Conservation (phyloP, 140 eudicot genomes). For the Flaveria floridana region DNA sequence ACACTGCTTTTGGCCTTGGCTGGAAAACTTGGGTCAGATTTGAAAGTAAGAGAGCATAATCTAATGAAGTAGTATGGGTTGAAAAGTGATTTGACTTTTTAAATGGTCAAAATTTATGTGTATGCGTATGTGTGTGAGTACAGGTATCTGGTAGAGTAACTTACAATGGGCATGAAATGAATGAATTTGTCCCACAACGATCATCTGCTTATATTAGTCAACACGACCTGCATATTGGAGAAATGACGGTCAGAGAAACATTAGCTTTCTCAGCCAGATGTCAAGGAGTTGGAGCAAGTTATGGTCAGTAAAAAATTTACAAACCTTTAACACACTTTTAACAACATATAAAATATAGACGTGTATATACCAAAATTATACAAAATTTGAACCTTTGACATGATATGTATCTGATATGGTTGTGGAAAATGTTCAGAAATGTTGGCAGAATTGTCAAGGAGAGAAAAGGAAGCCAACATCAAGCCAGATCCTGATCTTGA, state of each 20-base stretch:
- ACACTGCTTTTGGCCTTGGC: conserved; percentile 66
- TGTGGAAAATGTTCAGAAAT: conserved; percentile 45
- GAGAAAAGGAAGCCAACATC: conserved; percentile 71
- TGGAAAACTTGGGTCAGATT: conserved; percentile 62
- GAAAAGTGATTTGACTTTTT: conserved; percentile 4
- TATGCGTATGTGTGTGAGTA: conserved; percentile 3
- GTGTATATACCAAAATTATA: background rate
- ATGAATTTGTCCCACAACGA: conserved; percentile 65
- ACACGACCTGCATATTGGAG: conserved; percentile 67
- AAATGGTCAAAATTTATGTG: background rate
- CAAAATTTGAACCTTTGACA: background rate
- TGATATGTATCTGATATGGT: conserved; percentile 8
- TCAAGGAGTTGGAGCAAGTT: conserved; percentile 71
- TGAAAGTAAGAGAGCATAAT: conserved; percentile 42
- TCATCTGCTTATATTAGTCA: conserved; percentile 73
- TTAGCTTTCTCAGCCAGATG: conserved; percentile 71
- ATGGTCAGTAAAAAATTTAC: conserved; percentile 44
- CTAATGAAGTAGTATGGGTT: background rate
- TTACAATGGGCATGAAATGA: conserved; percentile 65
- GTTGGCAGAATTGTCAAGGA: conserved; percentile 59
- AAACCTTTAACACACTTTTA: background rate
- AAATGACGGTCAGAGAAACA: conserved; percentile 70
- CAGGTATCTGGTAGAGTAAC: conserved; percentile 64
- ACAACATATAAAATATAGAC: background rate
- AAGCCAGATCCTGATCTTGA: conserved; percentile 78